Evolutionary conservation across 208 protist genomes (phyloP), one percentile per base, ranked within the genome.

Genomic region (Trypanosoma scelopori): DNA sequence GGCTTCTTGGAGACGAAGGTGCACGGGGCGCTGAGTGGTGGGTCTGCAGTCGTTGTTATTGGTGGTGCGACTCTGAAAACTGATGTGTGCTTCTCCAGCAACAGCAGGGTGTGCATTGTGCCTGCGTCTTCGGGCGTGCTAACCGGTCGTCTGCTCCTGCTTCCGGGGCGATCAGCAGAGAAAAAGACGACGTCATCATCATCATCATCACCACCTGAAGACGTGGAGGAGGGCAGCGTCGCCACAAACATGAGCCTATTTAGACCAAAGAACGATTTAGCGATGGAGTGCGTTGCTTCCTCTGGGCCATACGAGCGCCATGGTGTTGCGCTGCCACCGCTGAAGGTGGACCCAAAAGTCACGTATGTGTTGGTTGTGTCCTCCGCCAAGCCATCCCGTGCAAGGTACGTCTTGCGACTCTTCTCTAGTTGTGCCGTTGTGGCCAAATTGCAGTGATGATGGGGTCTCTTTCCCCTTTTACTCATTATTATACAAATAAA

Each of bases 321-420:
- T 28, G 79, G 79, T n/a, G 71, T 81, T 27, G 57, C 72, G 16
- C 68, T 84, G 15, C 74, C 76, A 12, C 74, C 81, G 18, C 59
- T 87, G 7, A 71, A 81, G 61, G 45, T 88, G 5, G 77, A 81
- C 23, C 73, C 74, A 11, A 63, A 82, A 46, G 77, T 66, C 32
- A 65, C 51, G 55, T 90, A 89, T 55, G 55, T 86, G 28, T 49
- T 90, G 16, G 79, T 93, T n/a, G 76, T 90, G 7, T 88, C 84
- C 25, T 72, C 84, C 3, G 51, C 65, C 39, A 61, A 61, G 11
- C 43, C 78, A 1, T 65, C 62, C 27, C 61, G 60, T n/a, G 72
- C 64, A 59, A 90, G 89, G 74, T 93, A 89, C 43, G 47, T 85
- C 0, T 51, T 93, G 50, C 82, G 82, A n/a, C 39, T 92, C 20